A percentile compares a stretch with the other conserved stretches of the same genome.
These are phyloP conservation scores for Parafenestella ontariensis DNA, from an alignment of 2,329 filamentous ascomycete genomes.

Conservation along the genomic window DNA sequence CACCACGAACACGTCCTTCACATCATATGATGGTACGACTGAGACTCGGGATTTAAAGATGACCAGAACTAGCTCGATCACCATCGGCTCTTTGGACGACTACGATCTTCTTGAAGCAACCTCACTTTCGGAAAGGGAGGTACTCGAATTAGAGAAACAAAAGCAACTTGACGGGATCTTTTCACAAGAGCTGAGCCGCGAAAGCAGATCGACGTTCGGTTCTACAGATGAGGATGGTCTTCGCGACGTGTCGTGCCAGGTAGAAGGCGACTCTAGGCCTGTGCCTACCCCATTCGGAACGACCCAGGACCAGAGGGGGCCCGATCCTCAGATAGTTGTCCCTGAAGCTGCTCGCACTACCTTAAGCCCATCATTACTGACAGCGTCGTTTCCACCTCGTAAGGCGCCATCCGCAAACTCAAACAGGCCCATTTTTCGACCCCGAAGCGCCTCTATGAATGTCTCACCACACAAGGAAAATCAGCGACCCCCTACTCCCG, in stretches of 20 bases:
- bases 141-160: not conserved
- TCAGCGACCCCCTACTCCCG: not conserved
- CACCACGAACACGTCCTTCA: constrained; percentile 37
- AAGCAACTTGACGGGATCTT: constrained; percentile 7
- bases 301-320: not conserved
- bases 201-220: constrained; percentile 35
- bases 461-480: not conserved
- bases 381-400: no score
- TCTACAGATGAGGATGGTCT: constrained; percentile 33
- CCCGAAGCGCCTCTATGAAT: not conserved
- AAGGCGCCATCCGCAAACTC: no score
- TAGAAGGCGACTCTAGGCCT: constrained; percentile 11
- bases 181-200: constrained; percentile 16
- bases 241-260: constrained; percentile 15
- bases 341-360: no score
- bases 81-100: constrained; percentile 25
- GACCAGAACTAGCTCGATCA: constrained; percentile 28
- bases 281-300: not conserved
- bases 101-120: constrained; percentile 13
- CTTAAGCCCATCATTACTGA: no score
- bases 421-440: no score
- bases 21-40: constrained; percentile 10
- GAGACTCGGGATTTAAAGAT: constrained; percentile 7
- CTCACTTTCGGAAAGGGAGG: constrained; percentile 10
- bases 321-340: no score